Evolutionary conservation across 163 green algal species (phyloP).

Genomic region (Smithsoniella earleae): DNA sequence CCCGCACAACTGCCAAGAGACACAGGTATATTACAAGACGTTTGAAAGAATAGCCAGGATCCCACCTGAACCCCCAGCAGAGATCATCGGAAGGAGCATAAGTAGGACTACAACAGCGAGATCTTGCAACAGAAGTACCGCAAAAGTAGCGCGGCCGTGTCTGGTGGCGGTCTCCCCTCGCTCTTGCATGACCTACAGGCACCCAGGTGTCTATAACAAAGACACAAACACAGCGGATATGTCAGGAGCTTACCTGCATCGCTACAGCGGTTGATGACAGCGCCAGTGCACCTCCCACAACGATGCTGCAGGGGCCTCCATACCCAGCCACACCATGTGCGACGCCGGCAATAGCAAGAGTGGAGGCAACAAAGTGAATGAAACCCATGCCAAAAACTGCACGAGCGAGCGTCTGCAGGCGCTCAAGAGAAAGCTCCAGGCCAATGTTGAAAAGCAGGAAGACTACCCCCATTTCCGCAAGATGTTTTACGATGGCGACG

Average conservation of each 20-base stretch:
- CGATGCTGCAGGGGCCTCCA: conserved; percentile 71
- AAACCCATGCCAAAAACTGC: conserved; percentile 95
- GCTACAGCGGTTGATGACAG: conserved; percentile 95
- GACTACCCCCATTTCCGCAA: conserved; percentile 96
- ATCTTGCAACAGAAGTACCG: conserved; percentile 93
- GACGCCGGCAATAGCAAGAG: conserved; percentile 33
- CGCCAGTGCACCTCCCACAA: conserved; percentile 86
- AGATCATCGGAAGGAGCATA: conserved; percentile 96
- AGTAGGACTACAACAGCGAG: conserved; percentile 96
- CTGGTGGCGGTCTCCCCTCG: conserved; percentile 75
- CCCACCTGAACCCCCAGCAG: conserved; percentile 46
- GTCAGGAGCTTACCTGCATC: conserved; percentile 65
- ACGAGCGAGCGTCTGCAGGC: conserved; percentile 90
- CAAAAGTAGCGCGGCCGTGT: conserved; percentile 92
- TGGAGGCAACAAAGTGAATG: conserved; percentile 53
- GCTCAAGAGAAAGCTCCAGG: conserved; percentile 90
- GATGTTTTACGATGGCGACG: conserved; percentile 74
- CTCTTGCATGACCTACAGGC: conserved; percentile 80
- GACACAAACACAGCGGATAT: conserved; percentile 1
- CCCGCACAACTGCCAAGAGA: too few species aligned
- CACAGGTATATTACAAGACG: too few species aligned
- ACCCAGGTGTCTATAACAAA: not conserved
- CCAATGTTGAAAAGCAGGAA: conserved; percentile 99
- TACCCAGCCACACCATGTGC: conserved; percentile 25
- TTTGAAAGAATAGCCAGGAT: too few species aligned